Base-by-base conservation (phyloP, 2,329 filamentous ascomycete genomes). In the Aspergillus chevalieri region DNA sequence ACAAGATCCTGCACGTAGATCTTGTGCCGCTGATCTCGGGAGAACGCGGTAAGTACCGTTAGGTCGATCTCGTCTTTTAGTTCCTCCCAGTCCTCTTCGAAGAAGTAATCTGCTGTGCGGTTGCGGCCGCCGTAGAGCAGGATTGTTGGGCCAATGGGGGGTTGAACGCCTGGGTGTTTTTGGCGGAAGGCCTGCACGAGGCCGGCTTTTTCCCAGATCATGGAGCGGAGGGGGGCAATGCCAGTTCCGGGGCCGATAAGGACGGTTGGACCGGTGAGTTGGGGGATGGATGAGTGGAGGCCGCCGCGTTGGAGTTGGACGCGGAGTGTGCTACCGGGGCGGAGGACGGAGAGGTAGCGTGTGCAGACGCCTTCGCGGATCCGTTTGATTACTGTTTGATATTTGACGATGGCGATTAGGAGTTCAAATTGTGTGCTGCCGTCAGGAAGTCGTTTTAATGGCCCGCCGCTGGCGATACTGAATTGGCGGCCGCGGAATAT, bases 71-170 rank as follows among this genome's bases (percentile, higher is more conserved):
- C 50, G 1, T 64, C 55, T 6, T 66, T 55, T 5, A 84, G 56
- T 0, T 62, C 38, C 1, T 72, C 61, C 90, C 90, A 96, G 54
- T 97, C 91, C 0, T 84, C 68, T 4, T 75, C 68, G 65, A 93
- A 98, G 71, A 90, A 91, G 69, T 82, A 96, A 65, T 98, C 93
- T 0, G 85, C 80, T 0, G 73, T 60, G 9, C 75, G 71, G 60
- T 88, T 94, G 28, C 93, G 84, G 56, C 87, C 89, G 9, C 93
- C 93, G 57, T 89, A 97, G 68, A 97, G 85, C 1, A 98, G 75
- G 0, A 88, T 59, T 3, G 77, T 77, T 0, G 74, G 72, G 4
- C 73, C 76, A 21, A 66, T 55, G 17, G 63, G 47, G 4, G 51
- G 54, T 39, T 66, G 61, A 3, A 60, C 51, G 2, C 58, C 56